Evolutionary conservation across 805 yeast species (phyloP), one percentile per base, ranked within the genome.

Genomic region (Suhomyces sp.): DNA sequence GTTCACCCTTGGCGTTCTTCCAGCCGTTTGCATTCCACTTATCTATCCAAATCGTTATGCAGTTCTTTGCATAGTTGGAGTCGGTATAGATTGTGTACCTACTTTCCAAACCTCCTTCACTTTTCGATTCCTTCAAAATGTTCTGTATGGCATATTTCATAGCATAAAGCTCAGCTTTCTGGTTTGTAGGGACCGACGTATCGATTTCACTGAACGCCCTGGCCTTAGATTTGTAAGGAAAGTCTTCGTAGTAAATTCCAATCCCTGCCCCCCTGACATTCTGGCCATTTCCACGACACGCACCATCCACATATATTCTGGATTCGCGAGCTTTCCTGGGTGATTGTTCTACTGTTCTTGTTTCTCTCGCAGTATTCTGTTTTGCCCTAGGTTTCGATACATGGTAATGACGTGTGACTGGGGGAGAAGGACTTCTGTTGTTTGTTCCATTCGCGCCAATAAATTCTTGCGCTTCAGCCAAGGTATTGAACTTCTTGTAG

Each of bases 101-200:
- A 5, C 47, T 29, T 6, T n/a, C 10, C 15, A 38, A 24, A 9
- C 42, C 36, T 7, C 13, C 41, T 6, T 46, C 40, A 38, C 23
- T 26, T 9, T 22, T 26, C 24, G 52, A 24, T 6, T 74, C 79
- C 1, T 54, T 26, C 1, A 57, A 47, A 15, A 85, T 74, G 6
- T 62, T 58, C 5, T 65, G 64, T 53, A 88, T 63, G 0, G 94
- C 96, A 33, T 73, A 74, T 5, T 70, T 63, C 17, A 88, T 76
- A 0, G 96, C 97, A 12, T 72, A 66, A 9, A 91, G 77, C 67
- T 92, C 97, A 1, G 96, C 94, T 41, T 89, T 70, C 58, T 88
- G 91, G 60, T 90, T 91, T 1, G 96, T 89, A 33, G 85, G 90
- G 35, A 44, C 56, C 1, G 54, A 22, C 61, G 62, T 2, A 64